These are phyloP conservation scores for Pichia californica DNA, from an alignment of 805 yeast genomes.

Conservation along the genomic window DNA sequence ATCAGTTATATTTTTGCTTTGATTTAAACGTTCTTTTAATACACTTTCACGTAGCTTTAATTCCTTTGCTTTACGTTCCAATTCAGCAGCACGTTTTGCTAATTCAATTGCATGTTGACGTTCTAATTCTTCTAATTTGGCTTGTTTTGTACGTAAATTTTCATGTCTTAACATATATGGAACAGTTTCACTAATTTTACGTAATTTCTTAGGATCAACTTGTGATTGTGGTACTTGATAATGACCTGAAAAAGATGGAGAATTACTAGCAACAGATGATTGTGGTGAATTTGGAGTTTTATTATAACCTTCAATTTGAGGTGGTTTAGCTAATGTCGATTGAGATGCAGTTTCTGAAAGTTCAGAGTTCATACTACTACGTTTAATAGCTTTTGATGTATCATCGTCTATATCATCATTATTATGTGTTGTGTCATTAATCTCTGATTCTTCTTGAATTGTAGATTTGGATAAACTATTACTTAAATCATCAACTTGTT, in stretches of 20 bases:
- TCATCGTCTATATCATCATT: conserved; percentile 6
- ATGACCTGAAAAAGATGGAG: conserved; percentile 7
- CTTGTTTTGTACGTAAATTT: conserved; percentile 66
- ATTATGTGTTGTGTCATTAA: neutral
- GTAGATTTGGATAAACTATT: conserved; percentile 4
- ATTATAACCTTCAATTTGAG: neutral
- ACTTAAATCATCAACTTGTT: conserved; percentile 11
- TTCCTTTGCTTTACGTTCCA: conserved; percentile 69
- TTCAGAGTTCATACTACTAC: conserved; percentile 8
- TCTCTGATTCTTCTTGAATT: conserved; percentile 6
- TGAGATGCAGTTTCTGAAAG: conserved; percentile 10
- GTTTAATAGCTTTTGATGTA: conserved; percentile 6
- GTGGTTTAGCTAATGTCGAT: conserved; percentile 7
- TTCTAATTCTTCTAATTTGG: conserved; percentile 72
- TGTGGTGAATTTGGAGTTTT: conserved; percentile 18
- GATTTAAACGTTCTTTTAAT: conserved; percentile 36
- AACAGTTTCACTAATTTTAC: conserved; percentile 76
- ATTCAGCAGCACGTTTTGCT: conserved; percentile 64
- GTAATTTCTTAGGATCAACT: conserved; percentile 51
- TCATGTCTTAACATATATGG: conserved; percentile 82
- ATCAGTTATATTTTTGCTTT: neutral
- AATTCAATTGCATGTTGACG: conserved; percentile 70
- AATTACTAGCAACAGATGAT: conserved; percentile 8
- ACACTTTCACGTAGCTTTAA: conserved; percentile 60
- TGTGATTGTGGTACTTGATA: conserved; percentile 20